Evolutionary conservation across 768 basidiomycete species (phyloP).

Genomic region (Mycena vulgaris): DNA sequence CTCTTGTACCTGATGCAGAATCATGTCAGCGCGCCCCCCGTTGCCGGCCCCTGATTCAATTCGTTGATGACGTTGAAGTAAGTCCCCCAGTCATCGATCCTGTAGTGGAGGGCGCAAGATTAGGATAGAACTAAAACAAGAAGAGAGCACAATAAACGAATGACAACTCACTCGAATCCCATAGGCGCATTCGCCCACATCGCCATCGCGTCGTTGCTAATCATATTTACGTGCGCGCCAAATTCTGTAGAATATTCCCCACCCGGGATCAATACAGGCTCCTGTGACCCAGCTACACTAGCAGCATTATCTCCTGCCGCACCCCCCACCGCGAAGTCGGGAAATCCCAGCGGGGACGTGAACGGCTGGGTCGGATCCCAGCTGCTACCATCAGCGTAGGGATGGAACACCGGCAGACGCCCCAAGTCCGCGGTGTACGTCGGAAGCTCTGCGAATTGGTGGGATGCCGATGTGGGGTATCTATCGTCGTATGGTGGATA

Average conservation of each 20-base stretch:
- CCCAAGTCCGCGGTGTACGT: constrained; percentile 18
- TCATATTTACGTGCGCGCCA: not conserved
- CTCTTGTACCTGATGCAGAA: no score
- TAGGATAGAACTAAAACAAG: not conserved
- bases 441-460: not conserved
- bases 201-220: constrained; percentile 6
- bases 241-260: not conserved
- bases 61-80: constrained; percentile 29
- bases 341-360: constrained; percentile 8
- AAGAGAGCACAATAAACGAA: not conserved
- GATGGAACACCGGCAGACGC: constrained; percentile 7
- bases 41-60: constrained; percentile 7
- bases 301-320: no score
- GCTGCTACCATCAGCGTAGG: not conserved
- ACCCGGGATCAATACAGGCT: not conserved
- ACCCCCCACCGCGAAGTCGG: constrained; percentile 8
- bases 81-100: constrained; percentile 7
- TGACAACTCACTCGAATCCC: constrained; percentile 1
- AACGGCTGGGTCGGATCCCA: constrained; percentile 3
- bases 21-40: no score
- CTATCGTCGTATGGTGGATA: not conserved
- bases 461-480: no score
- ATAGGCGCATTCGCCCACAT: constrained; percentile 16
- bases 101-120: not conserved
- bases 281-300: not conserved